Evolutionary conservation across 768 basidiomycete species (phyloP), one percentile per base, ranked within the genome.

Genomic region (Rhodosporidiobolus odoratus): DNA sequence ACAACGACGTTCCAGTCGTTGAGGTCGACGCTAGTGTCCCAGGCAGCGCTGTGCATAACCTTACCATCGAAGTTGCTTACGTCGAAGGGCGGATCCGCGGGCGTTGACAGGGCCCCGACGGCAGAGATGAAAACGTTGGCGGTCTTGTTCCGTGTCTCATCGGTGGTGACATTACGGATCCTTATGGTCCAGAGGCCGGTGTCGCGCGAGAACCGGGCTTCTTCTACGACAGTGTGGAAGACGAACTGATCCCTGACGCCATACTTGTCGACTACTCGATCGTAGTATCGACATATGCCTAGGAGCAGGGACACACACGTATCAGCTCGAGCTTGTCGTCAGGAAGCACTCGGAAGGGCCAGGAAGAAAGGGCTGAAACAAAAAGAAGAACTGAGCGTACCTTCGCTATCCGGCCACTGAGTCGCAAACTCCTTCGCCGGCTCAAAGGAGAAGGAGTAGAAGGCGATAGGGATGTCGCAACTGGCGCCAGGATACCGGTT

Each of bases 101-200:
- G 53, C 4, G 27, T 40, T 3, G 57, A 50, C 1, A 76, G 60
- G 0, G 58, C 64, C 2, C 76, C 76, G 32, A 71, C 66, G 7
- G 73, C 75, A n/a, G 71, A 64, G 63, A 77, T 62, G 38, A 77
- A 71, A 19, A 77, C 53, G 58, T 66, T 67, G 70, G 74, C 75
- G 10, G 73, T 74, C 38, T 67, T 64, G 9, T 61, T 50, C 32
- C 56, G 41, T 10, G 48, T 52, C 41, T 63, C 53, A 9, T 68
- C 73, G 19, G 76, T 72, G 16, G 59, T 47, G 7, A 71, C 27
- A 52, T 77, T 59, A 1, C 59, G 62, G 35, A 75, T 58, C 0
- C 48, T 21, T 27, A 77, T 35, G 19, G 62, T 66, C 77, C 77
- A 77, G 7, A 72, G 40, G 2, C 68, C 65, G 10, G 66, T 68